Base-by-base conservation (phyloP, 441 rosid species). In the Jatropha multifida region DNA sequence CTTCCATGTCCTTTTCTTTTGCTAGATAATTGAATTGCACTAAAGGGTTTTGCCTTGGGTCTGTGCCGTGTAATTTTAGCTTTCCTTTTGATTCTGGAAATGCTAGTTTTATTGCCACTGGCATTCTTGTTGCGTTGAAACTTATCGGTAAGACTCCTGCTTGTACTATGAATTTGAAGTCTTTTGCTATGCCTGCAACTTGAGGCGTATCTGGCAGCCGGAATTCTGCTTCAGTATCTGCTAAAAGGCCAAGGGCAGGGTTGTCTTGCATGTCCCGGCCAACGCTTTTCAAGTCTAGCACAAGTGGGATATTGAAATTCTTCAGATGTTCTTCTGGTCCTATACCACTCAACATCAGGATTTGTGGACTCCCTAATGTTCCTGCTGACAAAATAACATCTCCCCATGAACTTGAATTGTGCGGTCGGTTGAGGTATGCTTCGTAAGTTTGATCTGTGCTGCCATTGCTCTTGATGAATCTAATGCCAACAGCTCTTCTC, bases 281-380 rank as follows among this genome's bases (percentile, higher is more conserved):
- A 1, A 89, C 92, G 4, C 76, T 87, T 71, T 70, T 70, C 27
- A 89, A 75, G 77, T 81, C 79, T 9, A 75, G 72, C 67, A 77
- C 74, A 13, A 79, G 44, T 48, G 90, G 85, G 79, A 92, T 90
- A 46, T 83, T 68, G 58, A 87, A 78, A 68, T 82, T 80, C 10
- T 78, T 71, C 0, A 90, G 86, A 77, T 88, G 90, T 26, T 85
- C 77, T 7, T 72, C 78, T 1, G 92, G 93, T 71, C 96, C 94
- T 15, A 90, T 84, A 48, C 97, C 96, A 40, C 95, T 91, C 55
- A 90, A 78, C 81, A 90, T 65, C 2, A 92, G 88, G 74, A 91
- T 81, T 60, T 90, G 92, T 0, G 98, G 97, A 75, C 97, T 92
- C 51, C 95, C 95, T 74, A 90, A 56, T 78, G 97, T 88, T 32